phyloP scores from a whole-genome alignment of 768 basidiomycete species.

The Lactarius sp. region DNA sequence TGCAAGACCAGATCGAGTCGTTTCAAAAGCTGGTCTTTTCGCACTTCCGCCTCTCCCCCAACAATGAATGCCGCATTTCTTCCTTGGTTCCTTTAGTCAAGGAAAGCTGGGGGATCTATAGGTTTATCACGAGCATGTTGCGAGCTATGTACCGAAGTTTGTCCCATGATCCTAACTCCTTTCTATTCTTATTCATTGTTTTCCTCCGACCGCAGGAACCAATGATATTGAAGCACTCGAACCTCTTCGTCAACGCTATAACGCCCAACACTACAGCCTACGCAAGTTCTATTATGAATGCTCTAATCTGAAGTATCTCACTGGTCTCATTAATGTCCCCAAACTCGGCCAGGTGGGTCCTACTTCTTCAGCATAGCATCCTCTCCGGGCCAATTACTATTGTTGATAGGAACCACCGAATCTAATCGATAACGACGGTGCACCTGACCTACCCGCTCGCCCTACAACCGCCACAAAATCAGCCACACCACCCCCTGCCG shows the following conservation, averaged over 20 bases:
- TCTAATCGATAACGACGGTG: slow-evolving; percentile 72
- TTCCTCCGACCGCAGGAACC: slow-evolving; percentile 56
- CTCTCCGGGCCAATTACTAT: slow-evolving; percentile 5
- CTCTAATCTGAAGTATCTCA: slow-evolving; percentile 96
- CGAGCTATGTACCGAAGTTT: slow-evolving; percentile 92
- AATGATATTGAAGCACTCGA: slow-evolving; percentile 86
- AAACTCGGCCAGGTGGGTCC: slow-evolving; percentile 81
- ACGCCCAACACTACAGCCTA: slow-evolving; percentile 85
- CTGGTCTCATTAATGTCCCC: slow-evolving; percentile 96
- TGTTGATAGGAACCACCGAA: slow-evolving; percentile 89
- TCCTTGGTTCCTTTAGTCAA: slow-evolving; percentile 95
- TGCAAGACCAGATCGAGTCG: slow-evolving; percentile 98
- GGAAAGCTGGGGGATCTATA: slow-evolving; percentile 98
- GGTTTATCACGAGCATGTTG: slow-evolving; percentile 98
- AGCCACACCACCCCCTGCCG: slow-evolving; percentile 62
- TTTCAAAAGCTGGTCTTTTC: slow-evolving; percentile 98
- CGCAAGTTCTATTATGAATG: slow-evolving; percentile 99
- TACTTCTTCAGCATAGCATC: slow-evolving; percentile 2
- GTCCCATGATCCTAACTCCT: slow-evolving; percentile 27
- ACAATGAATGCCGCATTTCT: slow-evolving; percentile 97
- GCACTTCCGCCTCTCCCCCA: slow-evolving; percentile 83
- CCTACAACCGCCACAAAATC: slow-evolving; percentile 52
- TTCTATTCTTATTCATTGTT: not conserved
- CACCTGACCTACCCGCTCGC: slow-evolving; percentile 84
- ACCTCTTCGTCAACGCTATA: slow-evolving; percentile 82